Percentiles rank a stretch among this genome's conserved stretches.
These are phyloP conservation scores for Venturia pyrina DNA, from an alignment of 2,329 filamentous ascomycete species.

Conservation along the genomic window DNA sequence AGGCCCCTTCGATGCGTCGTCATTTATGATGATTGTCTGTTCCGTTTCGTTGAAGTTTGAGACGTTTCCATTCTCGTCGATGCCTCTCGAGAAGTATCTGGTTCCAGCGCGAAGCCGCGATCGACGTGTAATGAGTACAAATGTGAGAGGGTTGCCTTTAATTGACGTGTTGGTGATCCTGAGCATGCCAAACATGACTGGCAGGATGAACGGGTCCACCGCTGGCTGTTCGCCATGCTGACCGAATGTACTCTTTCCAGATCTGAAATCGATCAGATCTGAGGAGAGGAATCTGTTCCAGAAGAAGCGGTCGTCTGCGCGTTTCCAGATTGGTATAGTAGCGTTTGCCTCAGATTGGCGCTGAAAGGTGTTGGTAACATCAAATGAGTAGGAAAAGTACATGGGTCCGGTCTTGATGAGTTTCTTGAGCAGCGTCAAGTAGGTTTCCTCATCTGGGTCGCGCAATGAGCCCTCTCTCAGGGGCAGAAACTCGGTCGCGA, in stretches of 20 bases:
- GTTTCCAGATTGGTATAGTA: constrained; percentile 72
- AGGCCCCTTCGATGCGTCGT: constrained; percentile 58
- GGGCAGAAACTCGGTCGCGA: constrained; percentile 84
- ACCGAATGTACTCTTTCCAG: constrained; percentile 32
- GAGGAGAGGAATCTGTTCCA: constrained; percentile 93
- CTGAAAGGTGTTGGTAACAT: constrained; percentile 95
- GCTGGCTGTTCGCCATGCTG: constrained; percentile 55
- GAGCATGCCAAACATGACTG: constrained; percentile 93
- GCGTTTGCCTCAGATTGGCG: constrained; percentile 71
- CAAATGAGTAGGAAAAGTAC: constrained; percentile 97
- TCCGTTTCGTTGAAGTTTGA: constrained; percentile 99
- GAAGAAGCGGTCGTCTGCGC: constrained; percentile 95
- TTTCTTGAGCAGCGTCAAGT: constrained; percentile 69
- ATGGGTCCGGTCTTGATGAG: constrained; percentile 77
- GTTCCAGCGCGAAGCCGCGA: constrained; percentile 85
- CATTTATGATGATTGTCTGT: constrained; percentile 82
- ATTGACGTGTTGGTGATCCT: constrained; percentile 80
- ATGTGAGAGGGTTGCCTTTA: constrained; percentile 73
- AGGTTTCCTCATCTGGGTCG: constrained; percentile 90
- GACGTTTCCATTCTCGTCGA: constrained; percentile 90
- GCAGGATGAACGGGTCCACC: constrained; percentile 85
- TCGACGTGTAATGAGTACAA: constrained; percentile 78
- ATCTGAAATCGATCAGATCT: constrained; percentile 83
- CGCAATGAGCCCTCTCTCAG: constrained; percentile 85
- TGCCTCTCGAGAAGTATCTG: constrained; percentile 85